phyloP scores from a whole-genome alignment of 2,329 filamentous ascomycete genomes.

The Nemania abortiva region DNA sequence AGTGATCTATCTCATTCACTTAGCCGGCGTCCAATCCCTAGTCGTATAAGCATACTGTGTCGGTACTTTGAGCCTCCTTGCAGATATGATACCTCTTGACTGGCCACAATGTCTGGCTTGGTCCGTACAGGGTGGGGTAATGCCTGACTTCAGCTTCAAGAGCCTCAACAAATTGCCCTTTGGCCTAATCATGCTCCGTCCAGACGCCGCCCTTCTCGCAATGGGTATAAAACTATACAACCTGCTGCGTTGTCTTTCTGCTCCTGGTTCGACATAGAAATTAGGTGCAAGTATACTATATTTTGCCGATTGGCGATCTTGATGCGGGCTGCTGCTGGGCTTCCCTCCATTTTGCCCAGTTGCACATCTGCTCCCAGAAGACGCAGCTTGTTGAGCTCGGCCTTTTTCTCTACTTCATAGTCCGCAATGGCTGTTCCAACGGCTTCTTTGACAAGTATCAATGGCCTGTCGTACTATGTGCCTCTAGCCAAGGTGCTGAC shows the following conservation, averaged over 20 bases:
- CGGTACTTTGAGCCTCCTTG: no score
- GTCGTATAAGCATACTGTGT: no score
- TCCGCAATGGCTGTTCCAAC: not conserved
- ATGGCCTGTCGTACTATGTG: conserved; percentile 1
- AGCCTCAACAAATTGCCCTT: no score
- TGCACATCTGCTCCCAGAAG: not conserved
- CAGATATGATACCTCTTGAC: no score
- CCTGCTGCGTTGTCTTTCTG: not conserved
- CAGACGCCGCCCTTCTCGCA: no score
- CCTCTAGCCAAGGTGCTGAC: not conserved
- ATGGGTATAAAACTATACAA: not conserved
- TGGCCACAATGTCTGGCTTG: no score
- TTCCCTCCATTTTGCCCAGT: not conserved
- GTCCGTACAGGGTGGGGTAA: not conserved
- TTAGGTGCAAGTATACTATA: not conserved
- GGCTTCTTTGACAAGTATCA: not conserved
- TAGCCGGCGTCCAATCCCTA: no score
- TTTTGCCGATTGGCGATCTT: no score
- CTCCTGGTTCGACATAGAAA: not conserved
- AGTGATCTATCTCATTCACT: not conserved
- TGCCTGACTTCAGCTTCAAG: no score
- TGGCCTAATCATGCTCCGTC: no score
- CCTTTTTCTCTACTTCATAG: not conserved
- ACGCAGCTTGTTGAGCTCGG: not conserved
- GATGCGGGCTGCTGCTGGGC: not conserved